Evolutionary conservation across 1,284 basidiomycete genomes (phyloP).

Genomic region (Marasmius sp.): DNA sequence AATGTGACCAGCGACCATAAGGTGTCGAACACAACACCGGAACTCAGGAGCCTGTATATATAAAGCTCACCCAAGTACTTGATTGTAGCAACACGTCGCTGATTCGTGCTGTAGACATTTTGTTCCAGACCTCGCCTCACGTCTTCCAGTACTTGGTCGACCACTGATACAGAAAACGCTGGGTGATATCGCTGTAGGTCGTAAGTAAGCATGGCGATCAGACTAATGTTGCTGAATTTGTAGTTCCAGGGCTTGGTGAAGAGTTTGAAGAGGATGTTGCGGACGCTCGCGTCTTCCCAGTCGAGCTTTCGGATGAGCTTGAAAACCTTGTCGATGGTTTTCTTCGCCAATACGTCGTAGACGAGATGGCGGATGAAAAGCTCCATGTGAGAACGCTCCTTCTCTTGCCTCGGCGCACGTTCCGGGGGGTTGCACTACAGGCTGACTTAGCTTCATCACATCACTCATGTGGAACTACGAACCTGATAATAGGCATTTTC

Average conservation of each 20-base stretch:
- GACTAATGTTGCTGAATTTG: constrained; percentile 86
- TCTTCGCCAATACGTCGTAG: constrained; percentile 88
- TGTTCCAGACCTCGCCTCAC: constrained; percentile 89
- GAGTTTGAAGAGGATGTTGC: constrained; percentile 64
- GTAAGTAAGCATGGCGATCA: constrained; percentile 93
- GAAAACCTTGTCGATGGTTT: constrained; percentile 90
- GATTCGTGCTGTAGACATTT: constrained; percentile 94
- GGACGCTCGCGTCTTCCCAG: constrained; percentile 80
- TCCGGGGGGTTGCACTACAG: constrained; percentile 94
- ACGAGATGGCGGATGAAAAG: constrained; percentile 93
- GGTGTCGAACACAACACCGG: constrained; percentile 88
- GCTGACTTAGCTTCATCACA: constrained; percentile 9
- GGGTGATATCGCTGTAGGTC: constrained; percentile 93
- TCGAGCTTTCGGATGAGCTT: constrained; percentile 91
- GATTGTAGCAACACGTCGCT: constrained; percentile 86
- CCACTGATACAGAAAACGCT: constrained; percentile 83
- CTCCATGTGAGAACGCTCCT: constrained; percentile 86
- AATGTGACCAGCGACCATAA: constrained; percentile 96
- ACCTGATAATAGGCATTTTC: constrained; percentile 99
- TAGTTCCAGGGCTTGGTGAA: constrained; percentile 98
- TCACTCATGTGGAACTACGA: constrained; percentile 13
- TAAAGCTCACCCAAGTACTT: constrained; percentile 97
- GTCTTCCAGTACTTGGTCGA: constrained; percentile 95
- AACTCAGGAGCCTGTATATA: constrained; percentile 93
- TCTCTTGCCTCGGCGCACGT: constrained; percentile 80